phyloP scores from a whole-genome alignment of 2,329 filamentous ascomycete genomes.

The Hymenoscyphus fructigenus region DNA sequence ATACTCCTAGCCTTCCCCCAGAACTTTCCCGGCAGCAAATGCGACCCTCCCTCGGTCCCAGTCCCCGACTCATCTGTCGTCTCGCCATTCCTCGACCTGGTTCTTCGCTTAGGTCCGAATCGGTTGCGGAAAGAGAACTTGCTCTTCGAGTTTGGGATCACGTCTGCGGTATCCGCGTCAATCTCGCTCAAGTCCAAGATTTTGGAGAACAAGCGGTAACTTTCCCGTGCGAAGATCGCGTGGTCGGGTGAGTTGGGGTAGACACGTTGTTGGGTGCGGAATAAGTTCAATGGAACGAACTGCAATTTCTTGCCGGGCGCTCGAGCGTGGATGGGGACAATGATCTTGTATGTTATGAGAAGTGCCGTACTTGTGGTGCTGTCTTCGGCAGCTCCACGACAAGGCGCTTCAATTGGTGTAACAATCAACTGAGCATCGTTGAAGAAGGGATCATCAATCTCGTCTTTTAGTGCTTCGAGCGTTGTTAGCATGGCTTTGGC shows the following conservation, averaged over 20 bases:
- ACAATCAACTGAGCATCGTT: conserved; percentile 47
- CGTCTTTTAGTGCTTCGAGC: conserved; percentile 43
- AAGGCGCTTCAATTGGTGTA: conserved; percentile 45
- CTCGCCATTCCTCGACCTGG: not conserved
- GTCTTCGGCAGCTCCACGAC: conserved; percentile 30
- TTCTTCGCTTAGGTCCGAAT: not conserved
- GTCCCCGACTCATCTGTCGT: not conserved
- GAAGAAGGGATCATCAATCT: conserved; percentile 47
- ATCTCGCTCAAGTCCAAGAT: conserved; percentile 4
- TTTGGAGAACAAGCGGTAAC: conserved; percentile 37
- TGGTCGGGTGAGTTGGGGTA: conserved; percentile 55
- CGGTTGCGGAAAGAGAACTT: not conserved
- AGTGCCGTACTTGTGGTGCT: conserved; percentile 36
- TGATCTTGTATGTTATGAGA: conserved; percentile 57
- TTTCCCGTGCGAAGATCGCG: conserved; percentile 57
- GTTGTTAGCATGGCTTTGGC: conserved; percentile 45
- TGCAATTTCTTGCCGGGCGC: conserved; percentile 51
- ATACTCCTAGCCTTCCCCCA: not conserved
- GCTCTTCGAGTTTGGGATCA: not conserved
- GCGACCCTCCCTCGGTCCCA: not conserved
- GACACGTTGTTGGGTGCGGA: conserved; percentile 64
- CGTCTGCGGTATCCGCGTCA: not conserved
- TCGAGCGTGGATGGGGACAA: conserved; percentile 60
- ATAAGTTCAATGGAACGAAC: conserved; percentile 63
- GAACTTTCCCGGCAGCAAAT: not conserved